Conservation (phyloP, 352 stramenopile species). For the Globisporangium takayamanum region DNA sequence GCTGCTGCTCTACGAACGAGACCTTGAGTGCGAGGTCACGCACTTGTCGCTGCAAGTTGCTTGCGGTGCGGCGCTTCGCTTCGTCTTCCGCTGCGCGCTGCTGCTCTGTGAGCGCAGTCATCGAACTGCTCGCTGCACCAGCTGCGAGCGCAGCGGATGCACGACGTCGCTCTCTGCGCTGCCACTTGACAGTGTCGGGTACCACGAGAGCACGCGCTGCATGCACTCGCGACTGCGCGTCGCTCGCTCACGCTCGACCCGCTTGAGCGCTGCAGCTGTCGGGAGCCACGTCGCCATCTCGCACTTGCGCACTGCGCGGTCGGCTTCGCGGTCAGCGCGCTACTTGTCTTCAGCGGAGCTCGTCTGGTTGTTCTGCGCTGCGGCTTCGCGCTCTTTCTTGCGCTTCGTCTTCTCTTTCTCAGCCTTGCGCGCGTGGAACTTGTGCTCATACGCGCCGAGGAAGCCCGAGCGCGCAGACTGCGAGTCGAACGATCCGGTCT, state of each 20-base stretch:
- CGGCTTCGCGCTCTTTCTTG: slow-evolving; percentile 31
- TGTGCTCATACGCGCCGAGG: slow-evolving; percentile 46
- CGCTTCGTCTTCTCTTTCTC: slow-evolving; percentile 46
- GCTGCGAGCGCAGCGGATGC: slow-evolving; percentile 19
- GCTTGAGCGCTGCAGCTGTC: slow-evolving; percentile 22
- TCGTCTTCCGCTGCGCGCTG: slow-evolving; percentile 12
- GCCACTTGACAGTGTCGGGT: slow-evolving; percentile 14
- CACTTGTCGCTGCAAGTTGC: slow-evolving; percentile 16
- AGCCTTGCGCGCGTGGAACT: slow-evolving; percentile 45
- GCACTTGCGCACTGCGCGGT: slow-evolving; percentile 29
- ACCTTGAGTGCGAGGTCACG: slow-evolving; percentile 26
- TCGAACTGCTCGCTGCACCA: not conserved
- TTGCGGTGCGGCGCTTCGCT: slow-evolving; percentile 7
- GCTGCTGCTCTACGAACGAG: slow-evolving; percentile 24
- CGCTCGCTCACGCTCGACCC: slow-evolving; percentile 24
- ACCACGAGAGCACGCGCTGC: slow-evolving; percentile 45
- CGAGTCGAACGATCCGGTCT: slow-evolving; percentile 26
- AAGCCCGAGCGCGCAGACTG: slow-evolving; percentile 42
- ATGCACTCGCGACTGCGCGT: slow-evolving; percentile 39
- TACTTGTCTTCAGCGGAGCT: slow-evolving; percentile 41
- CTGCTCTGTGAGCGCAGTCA: slow-evolving; percentile 14
- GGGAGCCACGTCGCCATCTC: slow-evolving; percentile 61
- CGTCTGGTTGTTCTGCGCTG: slow-evolving; percentile 26
- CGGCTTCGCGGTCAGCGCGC: slow-evolving; percentile 39
- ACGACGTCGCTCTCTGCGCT: slow-evolving; percentile 21